phyloP scores from a whole-genome alignment of 2,329 filamentous ascomycete genomes.

The Calonectria multiphialidica region DNA sequence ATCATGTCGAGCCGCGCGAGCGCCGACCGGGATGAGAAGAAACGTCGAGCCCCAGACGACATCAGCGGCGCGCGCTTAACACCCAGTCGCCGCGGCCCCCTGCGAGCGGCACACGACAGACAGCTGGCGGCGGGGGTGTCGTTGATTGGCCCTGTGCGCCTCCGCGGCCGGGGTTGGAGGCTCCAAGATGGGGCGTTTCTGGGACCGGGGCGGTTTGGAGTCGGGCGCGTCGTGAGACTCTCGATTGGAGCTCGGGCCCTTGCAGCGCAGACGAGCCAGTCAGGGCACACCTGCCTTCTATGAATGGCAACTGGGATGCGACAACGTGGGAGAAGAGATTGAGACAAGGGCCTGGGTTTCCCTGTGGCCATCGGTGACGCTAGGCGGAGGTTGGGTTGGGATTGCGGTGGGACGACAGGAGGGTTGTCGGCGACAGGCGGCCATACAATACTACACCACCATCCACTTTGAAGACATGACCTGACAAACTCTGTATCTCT shows the following conservation, averaged over 20 bases:
- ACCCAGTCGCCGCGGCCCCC: neutral
- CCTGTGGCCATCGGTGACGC: slow-evolving; percentile 1
- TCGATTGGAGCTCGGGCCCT: slow-evolving; percentile 28
- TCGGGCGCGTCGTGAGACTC: slow-evolving; percentile 43
- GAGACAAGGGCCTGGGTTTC: slow-evolving; percentile 2
- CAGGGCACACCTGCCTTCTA: slow-evolving; percentile 4
- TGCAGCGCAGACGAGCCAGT: neutral
- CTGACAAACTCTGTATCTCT: slow-evolving; percentile 29
- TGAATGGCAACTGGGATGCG: slow-evolving; percentile 20
- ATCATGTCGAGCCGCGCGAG: slow-evolving; percentile 38
- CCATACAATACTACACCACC: slow-evolving; percentile 28
- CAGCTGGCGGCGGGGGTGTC: neutral
- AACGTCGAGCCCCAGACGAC: slow-evolving; percentile 16
- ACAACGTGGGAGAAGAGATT: neutral
- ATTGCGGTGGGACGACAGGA: neutral
- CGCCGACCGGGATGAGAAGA: slow-evolving; percentile 27
- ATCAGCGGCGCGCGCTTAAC: slow-evolving; percentile 30
- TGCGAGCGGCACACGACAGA: neutral
- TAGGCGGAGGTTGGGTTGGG: neutral
- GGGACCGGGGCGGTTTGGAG: slow-evolving; percentile 24
- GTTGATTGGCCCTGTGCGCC: neutral
- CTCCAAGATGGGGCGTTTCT: neutral
- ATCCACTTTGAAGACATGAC: slow-evolving; percentile 23
- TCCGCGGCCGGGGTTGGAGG: neutral
- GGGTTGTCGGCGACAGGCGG: neutral